Base-by-base conservation (phyloP, 805 yeast genomes). In the Nakazawaea holstii region DNA sequence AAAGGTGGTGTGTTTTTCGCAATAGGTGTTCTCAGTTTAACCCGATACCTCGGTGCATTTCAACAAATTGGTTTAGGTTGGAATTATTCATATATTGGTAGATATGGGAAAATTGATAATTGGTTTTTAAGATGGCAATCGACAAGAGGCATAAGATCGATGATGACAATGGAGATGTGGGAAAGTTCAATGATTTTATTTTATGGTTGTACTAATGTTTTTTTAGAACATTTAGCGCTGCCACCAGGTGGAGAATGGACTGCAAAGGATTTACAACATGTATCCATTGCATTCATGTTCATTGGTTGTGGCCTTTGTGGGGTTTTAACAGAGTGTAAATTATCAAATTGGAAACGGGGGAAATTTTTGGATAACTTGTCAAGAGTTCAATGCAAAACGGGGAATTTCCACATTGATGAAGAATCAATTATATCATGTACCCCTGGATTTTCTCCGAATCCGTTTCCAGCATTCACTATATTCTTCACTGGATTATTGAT, bases 401-500 rank as follows among this genome's bases (percentile, higher is more conserved):
- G 37, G 13, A 52, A 52, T n/a, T 45, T 55, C 17, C 55, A 56
- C 28, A 44, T 52, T 29, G 52, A 51, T 9, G 36, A 57, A 31
- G 55, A 53, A 46, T 54, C 42, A 44, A 17, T 51, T 58, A n/a
- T 44, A 41, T 13, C 55, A 57, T 42, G 75, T 10, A 65, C 84
- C 1, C 91, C 91, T 1, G 95, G 95, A 0, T 87, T 71, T 63
- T 84, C 95, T 1, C 91, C 95, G 53, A 94, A 94, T 62, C 97
- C 97, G 30, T 89, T 94, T 77, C 97, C 98, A 2, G 82, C 87
- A 1, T 78, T 94, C 54, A 89, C 95, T 2, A 87, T 94, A 30
- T 94, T 87, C 68, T 94, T 97, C 96, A 94, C 98, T 1, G 99
- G 99, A 27, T 75, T 84, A 11, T 73, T 94, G 52, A 94, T 94